Conservation (phyloP, 192 early-diverging fungal genomes). For the Entophlyctis luteolus region DNA sequence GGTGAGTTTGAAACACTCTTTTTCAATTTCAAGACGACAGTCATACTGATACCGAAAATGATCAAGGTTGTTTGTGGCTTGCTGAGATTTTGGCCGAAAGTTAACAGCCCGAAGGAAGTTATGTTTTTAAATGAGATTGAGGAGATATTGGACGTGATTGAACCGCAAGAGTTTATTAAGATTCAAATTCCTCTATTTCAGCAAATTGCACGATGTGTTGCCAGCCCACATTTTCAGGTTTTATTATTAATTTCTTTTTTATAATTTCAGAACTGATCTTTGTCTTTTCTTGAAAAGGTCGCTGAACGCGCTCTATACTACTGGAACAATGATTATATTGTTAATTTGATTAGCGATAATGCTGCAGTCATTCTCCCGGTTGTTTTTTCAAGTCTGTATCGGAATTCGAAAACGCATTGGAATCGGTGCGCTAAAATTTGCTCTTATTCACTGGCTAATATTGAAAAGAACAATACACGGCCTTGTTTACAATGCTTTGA, state of each 20-base stretch:
- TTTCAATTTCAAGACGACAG: slow-evolving; percentile 59
- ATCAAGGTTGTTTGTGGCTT: slow-evolving; percentile 76
- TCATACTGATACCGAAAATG: slow-evolving; percentile 25
- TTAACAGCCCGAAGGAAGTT: slow-evolving; percentile 98
- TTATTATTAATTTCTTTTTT: neutral
- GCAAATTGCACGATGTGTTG: slow-evolving; percentile 85
- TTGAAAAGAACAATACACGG: slow-evolving; percentile 84
- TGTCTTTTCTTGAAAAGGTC: slow-evolving; percentile 54
- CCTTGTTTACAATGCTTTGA: slow-evolving; percentile 93
- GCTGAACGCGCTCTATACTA: slow-evolving; percentile 96
- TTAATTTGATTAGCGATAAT: slow-evolving; percentile 92
- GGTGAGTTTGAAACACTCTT: slow-evolving; percentile 44
- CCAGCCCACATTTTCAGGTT: slow-evolving; percentile 98
- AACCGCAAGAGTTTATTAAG: slow-evolving; percentile 85
- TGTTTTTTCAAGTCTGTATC: slow-evolving; percentile 89
- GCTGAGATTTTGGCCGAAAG: slow-evolving; percentile 96
- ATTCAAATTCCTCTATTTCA: slow-evolving; percentile 89
- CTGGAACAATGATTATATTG: slow-evolving; percentile 99
- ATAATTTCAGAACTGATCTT: neutral
- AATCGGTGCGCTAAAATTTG: slow-evolving; percentile 62
- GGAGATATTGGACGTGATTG: slow-evolving; percentile 93
- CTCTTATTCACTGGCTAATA: neutral
- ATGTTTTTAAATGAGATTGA: slow-evolving; percentile 99
- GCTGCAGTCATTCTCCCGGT: slow-evolving; percentile 88
- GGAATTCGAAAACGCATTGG: slow-evolving; percentile 96